Base-by-base conservation (phyloP, 805 yeast species). In the Metschnikowia bowlesiae region DNA sequence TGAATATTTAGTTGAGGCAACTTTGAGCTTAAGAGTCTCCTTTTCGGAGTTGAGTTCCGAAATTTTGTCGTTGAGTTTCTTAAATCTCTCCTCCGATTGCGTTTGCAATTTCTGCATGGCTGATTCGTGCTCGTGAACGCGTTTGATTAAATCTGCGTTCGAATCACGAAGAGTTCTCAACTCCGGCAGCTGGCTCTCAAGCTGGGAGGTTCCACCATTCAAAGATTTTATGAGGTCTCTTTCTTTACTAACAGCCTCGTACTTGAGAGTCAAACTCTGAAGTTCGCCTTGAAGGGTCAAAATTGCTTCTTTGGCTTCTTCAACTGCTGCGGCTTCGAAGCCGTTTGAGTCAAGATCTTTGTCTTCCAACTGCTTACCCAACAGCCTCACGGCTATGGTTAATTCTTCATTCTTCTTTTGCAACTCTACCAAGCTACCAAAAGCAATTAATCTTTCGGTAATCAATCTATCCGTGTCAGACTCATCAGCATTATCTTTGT, bases 351-450 rank as follows among this genome's bases (percentile, higher is more conserved):
- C 71, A 33, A 64, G 62, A 57, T 87, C 96, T 45, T 81, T 79
- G 6, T 63, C 67, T 62, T 91, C 97, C 48, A 91, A 70, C 59
- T 83, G 81, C 37, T 77, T 73, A 9, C 92, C 95, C 14, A 92
- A 71, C 46, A 80, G 80, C 54, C 98, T 78, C 0, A 87, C 81
- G 2, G 87, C 81, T 35, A 74, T 70, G 34, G 90, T 67, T 29
- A 92, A 73, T 47, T 89, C 87, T 56, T 84, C 81, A 62, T 92
- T 92, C 65, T 83, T 87, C 46, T 77, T 70, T 59, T 89, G 87
- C 46, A 92, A 70, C 44, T 87, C 95, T 10, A 76, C 71, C 11
- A 87, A 76, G 59, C 78, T 79, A 39, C 76, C 79, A 68, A 91
- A 92, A 8, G 81, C 78, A 0, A 89, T 83, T 39, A 94, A 70